Conservation (phyloP, 2,329 filamentous ascomycete species). For the Pseudogymnoascus sp. region DNA sequence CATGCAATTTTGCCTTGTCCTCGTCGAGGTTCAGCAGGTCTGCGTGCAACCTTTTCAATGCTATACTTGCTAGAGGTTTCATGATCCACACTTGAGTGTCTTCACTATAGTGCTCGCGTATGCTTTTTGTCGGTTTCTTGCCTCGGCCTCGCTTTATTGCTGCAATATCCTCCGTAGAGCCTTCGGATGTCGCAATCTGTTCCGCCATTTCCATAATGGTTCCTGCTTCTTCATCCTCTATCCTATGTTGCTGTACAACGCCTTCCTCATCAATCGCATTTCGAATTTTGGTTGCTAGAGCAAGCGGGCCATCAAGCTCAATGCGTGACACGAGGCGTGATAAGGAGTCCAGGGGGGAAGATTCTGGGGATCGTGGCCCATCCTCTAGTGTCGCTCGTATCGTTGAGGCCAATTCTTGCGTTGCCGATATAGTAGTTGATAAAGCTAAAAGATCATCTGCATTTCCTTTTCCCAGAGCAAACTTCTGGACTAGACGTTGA, state of each 20-base stretch:
- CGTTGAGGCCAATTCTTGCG: conserved; percentile 52
- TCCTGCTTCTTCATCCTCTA: conserved; percentile 62
- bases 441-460: conserved; percentile 82
- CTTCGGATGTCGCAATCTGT: conserved; percentile 59
- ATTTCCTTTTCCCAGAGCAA: conserved; percentile 84
- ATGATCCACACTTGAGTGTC: conserved; percentile 56
- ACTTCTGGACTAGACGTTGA: conserved; percentile 85
- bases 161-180: conserved; percentile 46
- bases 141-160: conserved; percentile 34
- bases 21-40: conserved; percentile 51
- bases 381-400: conserved; percentile 26
- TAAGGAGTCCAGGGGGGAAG: conserved; percentile 30
- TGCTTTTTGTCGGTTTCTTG: conserved; percentile 35
- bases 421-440: conserved; percentile 70
- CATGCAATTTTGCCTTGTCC: conserved; percentile 53
- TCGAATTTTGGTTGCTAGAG: conserved; percentile 62
- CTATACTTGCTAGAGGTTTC: conserved; percentile 58
- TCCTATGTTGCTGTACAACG: conserved; percentile 67
- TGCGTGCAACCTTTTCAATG: conserved; percentile 57
- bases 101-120: conserved; percentile 50
- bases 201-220: conserved; percentile 67
- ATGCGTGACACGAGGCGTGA: conserved; percentile 46
- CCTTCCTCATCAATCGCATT: conserved; percentile 88
- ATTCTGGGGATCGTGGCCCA: not conserved
- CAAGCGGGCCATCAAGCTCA: conserved; percentile 54